Percentiles rank a stretch among this genome's conserved stretches.
These are phyloP conservation scores for Tolypocladium tropicale DNA, from an alignment of 2,329 filamentous ascomycete species.

Conservation along the genomic window DNA sequence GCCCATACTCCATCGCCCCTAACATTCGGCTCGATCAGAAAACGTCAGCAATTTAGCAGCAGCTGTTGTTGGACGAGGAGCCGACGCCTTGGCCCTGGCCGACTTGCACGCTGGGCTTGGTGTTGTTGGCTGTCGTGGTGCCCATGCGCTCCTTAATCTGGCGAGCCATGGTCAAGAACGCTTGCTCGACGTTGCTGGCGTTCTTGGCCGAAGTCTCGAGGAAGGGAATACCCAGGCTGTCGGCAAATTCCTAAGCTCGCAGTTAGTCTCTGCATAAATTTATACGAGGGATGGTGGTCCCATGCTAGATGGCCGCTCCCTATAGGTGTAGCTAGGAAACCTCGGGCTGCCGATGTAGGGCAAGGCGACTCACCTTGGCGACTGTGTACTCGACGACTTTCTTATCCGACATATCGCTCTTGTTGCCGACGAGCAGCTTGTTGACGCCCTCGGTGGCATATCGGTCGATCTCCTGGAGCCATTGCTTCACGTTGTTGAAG, in stretches of 20 bases:
- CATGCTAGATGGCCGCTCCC: neutral
- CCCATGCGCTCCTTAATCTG: slow-evolving; percentile 99
- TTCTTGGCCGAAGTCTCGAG: slow-evolving; percentile 99
- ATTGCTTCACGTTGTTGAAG: slow-evolving; percentile 99
- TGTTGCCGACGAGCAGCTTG: slow-evolving; percentile 98
- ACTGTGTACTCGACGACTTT: slow-evolving; percentile 99
- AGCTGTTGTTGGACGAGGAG: slow-evolving; percentile 72
- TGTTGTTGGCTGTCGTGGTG: slow-evolving; percentile 89
- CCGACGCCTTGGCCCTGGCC: slow-evolving; percentile 91
- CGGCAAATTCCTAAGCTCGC: slow-evolving; percentile 75
- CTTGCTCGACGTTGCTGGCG: slow-evolving; percentile 98
- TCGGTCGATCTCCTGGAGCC: slow-evolving; percentile 98
- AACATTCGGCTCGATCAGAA: neutral
- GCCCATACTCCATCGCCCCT: slow-evolving; percentile 3
- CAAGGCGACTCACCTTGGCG: slow-evolving; percentile 67
- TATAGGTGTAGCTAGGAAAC: neutral
- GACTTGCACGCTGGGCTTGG: slow-evolving; percentile 96
- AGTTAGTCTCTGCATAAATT: slow-evolving; percentile 9
- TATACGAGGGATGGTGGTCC: neutral
- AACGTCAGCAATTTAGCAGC: slow-evolving; percentile 59
- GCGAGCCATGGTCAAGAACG: slow-evolving; percentile 98
- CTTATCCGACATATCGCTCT: slow-evolving; percentile 99
- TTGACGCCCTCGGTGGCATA: slow-evolving; percentile 99
- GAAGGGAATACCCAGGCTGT: slow-evolving; percentile 97
- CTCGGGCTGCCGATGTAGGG: neutral